Conservation (phyloP, 495 filamentous ascomycete genomes). For the Penicillium waksmanii region DNA sequence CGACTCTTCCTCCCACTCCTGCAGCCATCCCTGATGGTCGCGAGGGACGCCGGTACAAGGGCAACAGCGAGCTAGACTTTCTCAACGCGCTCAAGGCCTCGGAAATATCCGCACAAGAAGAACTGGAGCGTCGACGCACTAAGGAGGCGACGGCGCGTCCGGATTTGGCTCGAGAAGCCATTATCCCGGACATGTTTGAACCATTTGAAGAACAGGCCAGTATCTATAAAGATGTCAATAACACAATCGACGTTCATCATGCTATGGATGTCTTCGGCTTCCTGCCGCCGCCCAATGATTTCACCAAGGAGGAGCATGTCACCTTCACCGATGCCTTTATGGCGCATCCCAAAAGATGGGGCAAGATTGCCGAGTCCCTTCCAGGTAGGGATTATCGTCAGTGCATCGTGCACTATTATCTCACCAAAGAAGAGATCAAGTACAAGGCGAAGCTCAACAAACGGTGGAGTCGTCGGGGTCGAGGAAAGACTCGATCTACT, state of each 20-base stretch:
- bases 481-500: slow-evolving; percentile 50
- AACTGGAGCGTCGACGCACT: slow-evolving; percentile 67
- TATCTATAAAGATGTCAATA: slow-evolving; percentile 74
- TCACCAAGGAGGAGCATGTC: slow-evolving; percentile 76
- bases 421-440: slow-evolving; percentile 83
- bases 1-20: slow-evolving; percentile 41
- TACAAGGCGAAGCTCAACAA: slow-evolving; percentile 82
- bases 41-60: slow-evolving; percentile 62
- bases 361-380: slow-evolving; percentile 77
- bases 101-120: slow-evolving; percentile 73
- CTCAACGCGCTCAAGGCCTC: slow-evolving; percentile 78
- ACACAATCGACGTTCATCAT: slow-evolving; percentile 65
- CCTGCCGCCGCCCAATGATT: slow-evolving; percentile 77
- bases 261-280: slow-evolving; percentile 74
- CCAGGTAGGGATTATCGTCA: slow-evolving; percentile 76
- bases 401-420: slow-evolving; percentile 94
- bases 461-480: slow-evolving; percentile 67
- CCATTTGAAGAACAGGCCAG: slow-evolving; percentile 45
- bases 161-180: slow-evolving; percentile 81
- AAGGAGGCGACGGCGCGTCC: slow-evolving; percentile 69
- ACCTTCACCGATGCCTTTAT: slow-evolving; percentile 80
- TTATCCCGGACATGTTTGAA: slow-evolving; percentile 78
- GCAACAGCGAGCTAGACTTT: slow-evolving; percentile 75
- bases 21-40: slow-evolving; percentile 58
- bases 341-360: slow-evolving; percentile 87